Evolutionary conservation across 768 basidiomycete species (phyloP).

Genomic region (Podaxis pistillaris): DNA sequence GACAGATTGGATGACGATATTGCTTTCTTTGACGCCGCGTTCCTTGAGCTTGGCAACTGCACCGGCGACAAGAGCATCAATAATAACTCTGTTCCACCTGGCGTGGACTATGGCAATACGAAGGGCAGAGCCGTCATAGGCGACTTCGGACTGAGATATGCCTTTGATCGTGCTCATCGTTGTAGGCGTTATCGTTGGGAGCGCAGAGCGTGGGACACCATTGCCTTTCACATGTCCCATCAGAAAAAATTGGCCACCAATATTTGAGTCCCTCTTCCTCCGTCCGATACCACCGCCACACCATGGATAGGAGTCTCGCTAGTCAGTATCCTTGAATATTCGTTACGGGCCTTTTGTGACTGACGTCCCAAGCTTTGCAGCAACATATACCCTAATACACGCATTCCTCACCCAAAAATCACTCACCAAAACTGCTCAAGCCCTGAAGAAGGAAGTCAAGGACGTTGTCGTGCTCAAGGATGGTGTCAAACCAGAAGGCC

Average conservation of each 20-base stretch:
- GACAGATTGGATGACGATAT: slow-evolving; percentile 89
- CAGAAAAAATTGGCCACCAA: slow-evolving; percentile 20
- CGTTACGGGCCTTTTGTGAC: neutral
- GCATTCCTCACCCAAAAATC: slow-evolving; percentile 66
- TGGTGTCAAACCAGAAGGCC: slow-evolving; percentile 42
- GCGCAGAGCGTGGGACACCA: slow-evolving; percentile 28
- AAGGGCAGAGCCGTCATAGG: slow-evolving; percentile 77
- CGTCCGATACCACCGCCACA: slow-evolving; percentile 13
- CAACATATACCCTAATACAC: slow-evolving; percentile 74
- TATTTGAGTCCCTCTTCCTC: neutral
- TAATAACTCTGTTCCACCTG: slow-evolving; percentile 90
- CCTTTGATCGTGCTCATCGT: slow-evolving; percentile 75
- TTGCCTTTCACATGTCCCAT: slow-evolving; percentile 24
- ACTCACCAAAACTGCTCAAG: slow-evolving; percentile 69
- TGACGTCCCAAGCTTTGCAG: slow-evolving; percentile 34
- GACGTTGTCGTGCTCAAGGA: slow-evolving; percentile 60
- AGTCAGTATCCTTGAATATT: slow-evolving; percentile 34
- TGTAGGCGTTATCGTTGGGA: neutral
- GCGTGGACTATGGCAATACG: slow-evolving; percentile 94
- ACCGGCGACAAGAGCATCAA: slow-evolving; percentile 82
- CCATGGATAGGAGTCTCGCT: slow-evolving; percentile 53
- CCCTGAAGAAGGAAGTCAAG: slow-evolving; percentile 73
- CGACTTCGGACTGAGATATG: slow-evolving; percentile 52
- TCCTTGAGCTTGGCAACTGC: slow-evolving; percentile 77
- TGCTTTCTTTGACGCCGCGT: slow-evolving; percentile 82